Percentiles rank a stretch among this genome's conserved stretches.
Evolutionary conservation across 345 rosid species (phyloP).

Genomic region (Citrus trifoliata): DNA sequence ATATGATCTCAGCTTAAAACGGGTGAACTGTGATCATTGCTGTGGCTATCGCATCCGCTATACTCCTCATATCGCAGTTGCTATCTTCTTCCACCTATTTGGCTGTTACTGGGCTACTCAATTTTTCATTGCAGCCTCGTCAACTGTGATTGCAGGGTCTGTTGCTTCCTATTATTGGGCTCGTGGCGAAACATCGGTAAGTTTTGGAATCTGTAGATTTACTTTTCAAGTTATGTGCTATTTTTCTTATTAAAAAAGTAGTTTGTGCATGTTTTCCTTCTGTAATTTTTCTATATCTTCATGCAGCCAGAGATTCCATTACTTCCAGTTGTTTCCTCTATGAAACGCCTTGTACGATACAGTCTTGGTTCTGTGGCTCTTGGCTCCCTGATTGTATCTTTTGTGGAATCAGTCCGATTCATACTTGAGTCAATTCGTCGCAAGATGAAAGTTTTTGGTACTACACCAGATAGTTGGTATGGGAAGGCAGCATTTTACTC

Average conservation of each 20-base stretch:
- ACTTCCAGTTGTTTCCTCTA: conserved; percentile 92
- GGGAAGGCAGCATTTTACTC: conserved; percentile 54
- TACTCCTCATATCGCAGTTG: conserved; percentile 88
- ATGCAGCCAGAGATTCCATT: conserved; percentile 91
- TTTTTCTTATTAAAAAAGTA: neutral
- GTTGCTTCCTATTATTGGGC: conserved; percentile 98
- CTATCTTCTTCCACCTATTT: conserved; percentile 87
- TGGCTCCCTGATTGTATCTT: conserved; percentile 81
- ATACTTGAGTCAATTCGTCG: conserved; percentile 90
- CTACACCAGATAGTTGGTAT: conserved; percentile 61
- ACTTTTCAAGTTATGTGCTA: neutral
- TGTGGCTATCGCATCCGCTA: conserved; percentile 87
- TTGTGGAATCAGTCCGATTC: conserved; percentile 89
- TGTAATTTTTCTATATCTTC: conserved; percentile 11
- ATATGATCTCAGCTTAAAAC: conserved; percentile 70
- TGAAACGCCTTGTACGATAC: conserved; percentile 84
- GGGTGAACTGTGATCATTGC: conserved; percentile 84
- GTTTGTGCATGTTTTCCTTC: neutral
- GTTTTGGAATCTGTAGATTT: conserved; percentile 15
- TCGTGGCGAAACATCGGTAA: conserved; percentile 80
- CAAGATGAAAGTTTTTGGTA: conserved; percentile 50
- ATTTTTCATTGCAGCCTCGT: conserved; percentile 76
- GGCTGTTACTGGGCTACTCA: conserved; percentile 99
- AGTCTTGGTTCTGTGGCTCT: conserved; percentile 94
- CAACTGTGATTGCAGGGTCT: conserved; percentile 89